Base-by-base conservation (phyloP, 768 basidiomycete genomes). In the Amylocystis lapponica region DNA sequence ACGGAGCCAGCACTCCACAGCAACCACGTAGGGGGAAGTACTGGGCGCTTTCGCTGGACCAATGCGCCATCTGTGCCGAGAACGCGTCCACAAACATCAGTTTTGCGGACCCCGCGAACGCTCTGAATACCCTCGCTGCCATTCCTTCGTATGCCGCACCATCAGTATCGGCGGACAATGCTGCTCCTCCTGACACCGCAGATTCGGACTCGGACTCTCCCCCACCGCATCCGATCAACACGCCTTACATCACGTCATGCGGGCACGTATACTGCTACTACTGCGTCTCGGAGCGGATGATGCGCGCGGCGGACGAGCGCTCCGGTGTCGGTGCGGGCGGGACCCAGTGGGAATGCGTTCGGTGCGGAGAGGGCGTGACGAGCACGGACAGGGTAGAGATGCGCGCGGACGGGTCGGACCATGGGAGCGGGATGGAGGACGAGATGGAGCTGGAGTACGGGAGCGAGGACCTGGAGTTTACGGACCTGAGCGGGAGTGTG, bases 231-330 rank as follows among this genome's bases (percentile, higher is more conserved):
- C 85, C 89, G 3, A 78, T 95, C 48, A 73, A 84, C 55, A 84
- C 80, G 33, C 83, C 94, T 0, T 97, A 95, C 58, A 65, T 84
- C 38, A 81, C 91, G 26, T 81, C 83, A 23, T 93, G 88, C 49
- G 83, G 79, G 6, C 91, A 96, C 58, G 61, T 77, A 12, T 99
- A 94, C 66, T 98, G 96, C 65, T 99, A 97, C 62, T 83, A 85
- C 53, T 99, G 96, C 64, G 72, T 98, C 31, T 77, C 89, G 12
- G 86, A 88, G 57, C 79, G 81, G 48, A 76, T 97, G 68, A 73
- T 89, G 55, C 79, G 75, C 27, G 74, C 75, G 5, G 80, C 77
- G 4, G 83, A 85, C 47, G 87, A 85, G 27, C 47, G 53, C 11
- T 54, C 58, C 3, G 60, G 60, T 2, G 43, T 39, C n/a, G 60